Base-by-base conservation (phyloP, 257 asterid species). In the Oldenlandia corymbosa region DNA sequence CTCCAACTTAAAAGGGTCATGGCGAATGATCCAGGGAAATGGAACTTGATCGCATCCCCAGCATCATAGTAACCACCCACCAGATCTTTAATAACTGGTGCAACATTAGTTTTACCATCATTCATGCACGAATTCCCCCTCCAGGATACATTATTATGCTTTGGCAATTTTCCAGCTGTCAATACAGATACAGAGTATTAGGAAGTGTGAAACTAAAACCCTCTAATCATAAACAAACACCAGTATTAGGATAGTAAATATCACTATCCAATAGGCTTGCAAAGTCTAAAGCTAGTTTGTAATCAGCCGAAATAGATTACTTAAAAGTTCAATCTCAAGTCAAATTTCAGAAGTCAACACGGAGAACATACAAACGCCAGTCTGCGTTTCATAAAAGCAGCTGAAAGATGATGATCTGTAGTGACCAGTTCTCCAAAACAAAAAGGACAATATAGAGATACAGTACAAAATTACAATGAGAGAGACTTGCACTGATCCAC, bases 1-100 rank as follows among this genome's bases (percentile, higher is more conserved):
- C 98, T 92, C 98, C 98, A 92, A 70, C 98, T 92, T 80, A 92
- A 73, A 95, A 92, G 82, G 17, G 98, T 88, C 95, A 92, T 87
- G 58, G 98, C 95, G 71, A 85, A 92, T 46, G 98, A 75, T 63
- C 77, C 82, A 6, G 98, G 98, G 64, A 92, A 92, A 53, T 88
- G 79, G 73, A 86, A 92, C 77, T 92, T 92, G 61, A 92, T 92
- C 9, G 98, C 98, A 75, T 92, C 98, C 46, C 98, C 98, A 1
- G 98, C 98, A 67, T 92, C 98, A 50, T 88, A 87, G 67, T 85
- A 92, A 56, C 98, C 98, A 39, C 98, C 98, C 14, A 75, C 66
- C 28, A 92, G 80, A 76, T 92, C 87, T 64, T 87, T 88, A 60
- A 87, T 83, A 60, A 78, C 20, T 27, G 76, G 56, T 0, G 83